A percentile compares a stretch with the other conserved stretches of the same genome.
Conservation (phyloP, 1,139 yeast species). For the Pichia sp. region DNA sequence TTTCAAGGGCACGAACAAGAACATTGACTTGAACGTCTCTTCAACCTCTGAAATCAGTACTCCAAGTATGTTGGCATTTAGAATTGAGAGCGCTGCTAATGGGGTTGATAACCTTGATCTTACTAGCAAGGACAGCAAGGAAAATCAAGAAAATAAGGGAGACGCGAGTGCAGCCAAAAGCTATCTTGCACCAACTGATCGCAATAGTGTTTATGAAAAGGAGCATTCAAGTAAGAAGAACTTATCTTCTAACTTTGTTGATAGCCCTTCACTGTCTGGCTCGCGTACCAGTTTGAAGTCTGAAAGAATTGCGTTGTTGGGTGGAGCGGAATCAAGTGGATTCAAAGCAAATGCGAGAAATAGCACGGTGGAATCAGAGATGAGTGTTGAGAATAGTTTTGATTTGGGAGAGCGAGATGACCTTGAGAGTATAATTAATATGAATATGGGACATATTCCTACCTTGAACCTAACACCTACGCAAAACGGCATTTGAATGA, state of each 20-base stretch:
- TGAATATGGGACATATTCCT: slow-evolving; percentile 10
- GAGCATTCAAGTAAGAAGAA: not conserved
- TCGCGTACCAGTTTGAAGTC: slow-evolving; percentile 9
- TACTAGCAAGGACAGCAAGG: not conserved
- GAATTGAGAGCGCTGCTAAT: not conserved
- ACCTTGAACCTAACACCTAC: slow-evolving; percentile 16
- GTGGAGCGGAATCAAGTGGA: not conserved
- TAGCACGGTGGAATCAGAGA: slow-evolving; percentile 7
- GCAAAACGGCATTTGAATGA: slow-evolving; percentile 4
- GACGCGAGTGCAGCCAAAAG: not conserved
- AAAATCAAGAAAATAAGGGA: not conserved
- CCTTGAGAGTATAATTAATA: slow-evolving; percentile 13
- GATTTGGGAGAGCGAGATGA: slow-evolving; percentile 14
- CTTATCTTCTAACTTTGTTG: not conserved
- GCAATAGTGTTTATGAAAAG: not conserved
- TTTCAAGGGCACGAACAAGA: not conserved
- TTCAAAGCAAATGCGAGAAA: not conserved
- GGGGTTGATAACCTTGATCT: not conserved
- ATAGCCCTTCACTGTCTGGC: not conserved
- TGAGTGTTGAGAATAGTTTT: slow-evolving; percentile 6
- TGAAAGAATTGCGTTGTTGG: slow-evolving; percentile 9
- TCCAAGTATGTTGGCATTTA: not conserved
- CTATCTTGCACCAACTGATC: not conserved
- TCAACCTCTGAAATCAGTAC: slow-evolving; percentile 2
- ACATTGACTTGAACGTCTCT: not conserved